phyloP scores from a whole-genome alignment of 2,329 filamentous ascomycete species.

The Clonostachys rosea region DNA sequence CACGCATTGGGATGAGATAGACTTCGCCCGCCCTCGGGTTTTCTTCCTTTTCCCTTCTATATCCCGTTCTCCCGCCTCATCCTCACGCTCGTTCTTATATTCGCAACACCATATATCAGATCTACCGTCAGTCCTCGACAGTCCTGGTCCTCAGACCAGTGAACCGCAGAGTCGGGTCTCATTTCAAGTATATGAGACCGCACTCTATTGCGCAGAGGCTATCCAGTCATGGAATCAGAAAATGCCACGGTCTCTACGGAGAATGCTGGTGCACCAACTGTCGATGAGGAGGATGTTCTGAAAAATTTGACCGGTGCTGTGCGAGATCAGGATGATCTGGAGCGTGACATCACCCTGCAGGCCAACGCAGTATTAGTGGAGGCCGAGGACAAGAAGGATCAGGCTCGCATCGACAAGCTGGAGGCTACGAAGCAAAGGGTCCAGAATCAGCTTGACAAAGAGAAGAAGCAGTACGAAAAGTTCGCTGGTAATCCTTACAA shows the following conservation, averaged over 20 bases:
- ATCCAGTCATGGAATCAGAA: too few relatives aligned
- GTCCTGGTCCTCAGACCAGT: too few relatives aligned
- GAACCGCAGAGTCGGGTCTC: too few relatives aligned
- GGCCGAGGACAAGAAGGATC: slow-evolving; percentile 58
- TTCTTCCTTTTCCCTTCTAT: too few relatives aligned
- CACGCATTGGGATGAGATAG: too few relatives aligned
- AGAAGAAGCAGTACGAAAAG: slow-evolving; percentile 39
- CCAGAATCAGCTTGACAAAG: slow-evolving; percentile 57
- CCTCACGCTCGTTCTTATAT: too few relatives aligned
- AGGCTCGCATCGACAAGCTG: slow-evolving; percentile 57
- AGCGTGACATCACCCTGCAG: slow-evolving; percentile 73
- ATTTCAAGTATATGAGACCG: too few relatives aligned
- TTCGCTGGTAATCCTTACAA: slow-evolving; percentile 39
- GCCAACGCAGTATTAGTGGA: slow-evolving; percentile 56
- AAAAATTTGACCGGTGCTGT: slow-evolving; percentile 63
- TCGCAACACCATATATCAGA: too few relatives aligned
- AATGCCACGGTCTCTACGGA: background rate
- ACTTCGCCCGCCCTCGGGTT: too few relatives aligned
- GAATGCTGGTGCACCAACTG: background rate
- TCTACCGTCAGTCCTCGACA: too few relatives aligned
- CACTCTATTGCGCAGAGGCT: too few relatives aligned
- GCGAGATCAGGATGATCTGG: slow-evolving; percentile 83
- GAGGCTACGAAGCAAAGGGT: slow-evolving; percentile 52
- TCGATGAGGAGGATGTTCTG: slow-evolving; percentile 51
- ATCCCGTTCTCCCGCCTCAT: too few relatives aligned